Evolutionary conservation across 83 land plant genomes (phyloP).

Genomic region (Diphasiastrum complanatum): DNA sequence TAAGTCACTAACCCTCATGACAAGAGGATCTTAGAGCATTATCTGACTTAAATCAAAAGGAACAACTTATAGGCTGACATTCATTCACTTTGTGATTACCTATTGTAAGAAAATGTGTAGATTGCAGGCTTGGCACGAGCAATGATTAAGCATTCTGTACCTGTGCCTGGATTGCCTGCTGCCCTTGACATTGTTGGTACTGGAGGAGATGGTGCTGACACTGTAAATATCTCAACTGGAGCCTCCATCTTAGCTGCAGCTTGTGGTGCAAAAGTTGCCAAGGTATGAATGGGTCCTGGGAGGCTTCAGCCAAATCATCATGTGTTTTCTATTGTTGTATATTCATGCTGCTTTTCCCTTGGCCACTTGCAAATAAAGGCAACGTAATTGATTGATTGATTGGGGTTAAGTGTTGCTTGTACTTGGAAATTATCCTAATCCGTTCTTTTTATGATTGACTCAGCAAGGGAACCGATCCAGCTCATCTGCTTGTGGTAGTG

Average conservation of each 20-base stretch:
- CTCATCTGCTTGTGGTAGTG: constrained; percentile 90
- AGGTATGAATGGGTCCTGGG: constrained; percentile 39
- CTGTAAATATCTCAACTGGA: constrained; percentile 95
- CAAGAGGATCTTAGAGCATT: no score
- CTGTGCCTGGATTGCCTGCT: constrained; percentile 58
- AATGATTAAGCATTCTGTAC: constrained; percentile 55
- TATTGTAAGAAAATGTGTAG: no score
- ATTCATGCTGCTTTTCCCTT: neutral
- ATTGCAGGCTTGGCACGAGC: constrained; percentile 85
- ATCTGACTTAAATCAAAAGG: no score
- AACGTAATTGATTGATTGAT: neutral
- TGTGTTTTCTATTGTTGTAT: neutral
- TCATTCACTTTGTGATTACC: no score
- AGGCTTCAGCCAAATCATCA: neutral
- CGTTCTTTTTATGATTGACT: no score
- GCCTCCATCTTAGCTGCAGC: constrained; percentile 92
- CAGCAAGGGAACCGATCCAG: constrained; percentile 86
- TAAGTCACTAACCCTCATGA: neutral
- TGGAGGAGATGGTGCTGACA: constrained; percentile 97
- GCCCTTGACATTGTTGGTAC: constrained; percentile 93
- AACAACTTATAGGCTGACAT: no score
- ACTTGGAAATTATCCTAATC: no score
- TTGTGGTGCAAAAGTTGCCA: constrained; percentile 85
- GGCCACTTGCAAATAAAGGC: neutral
- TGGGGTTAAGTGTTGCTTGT: neutral